Conservation (phyloP, 202 grass and related monocot species). For the Elaeis oleifera region DNA sequence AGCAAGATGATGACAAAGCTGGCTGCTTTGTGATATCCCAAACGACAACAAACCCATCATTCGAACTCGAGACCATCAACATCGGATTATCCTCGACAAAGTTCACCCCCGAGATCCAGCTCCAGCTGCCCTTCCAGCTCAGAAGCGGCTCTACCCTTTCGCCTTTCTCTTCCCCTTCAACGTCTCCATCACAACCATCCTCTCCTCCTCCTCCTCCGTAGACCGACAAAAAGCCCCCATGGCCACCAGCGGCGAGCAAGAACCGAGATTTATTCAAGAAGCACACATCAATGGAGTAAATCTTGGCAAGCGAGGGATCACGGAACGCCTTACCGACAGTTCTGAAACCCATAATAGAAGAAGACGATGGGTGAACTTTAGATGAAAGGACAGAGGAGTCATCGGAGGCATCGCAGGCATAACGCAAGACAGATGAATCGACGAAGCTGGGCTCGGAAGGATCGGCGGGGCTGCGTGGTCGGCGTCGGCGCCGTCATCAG, state of each 20-base stretch:
- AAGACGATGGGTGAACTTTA: not conserved
- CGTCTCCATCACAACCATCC: not conserved
- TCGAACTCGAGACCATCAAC: conserved; percentile 16
- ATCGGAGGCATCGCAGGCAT: not conserved
- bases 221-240: conserved; percentile 4
- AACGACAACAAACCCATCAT: conserved; percentile 4
- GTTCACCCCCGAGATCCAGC: conserved; percentile 11
- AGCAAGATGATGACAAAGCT: not conserved
- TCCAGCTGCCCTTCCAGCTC: conserved; percentile 10
- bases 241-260: conserved; percentile 1
- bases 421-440: not conserved
- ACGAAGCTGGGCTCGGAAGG: not conserved
- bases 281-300: conserved; percentile 11
- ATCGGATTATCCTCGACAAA: conserved; percentile 14
- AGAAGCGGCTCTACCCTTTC: not conserved
- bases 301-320: conserved; percentile 4
- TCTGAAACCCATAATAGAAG: not conserved
- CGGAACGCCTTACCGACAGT: conserved; percentile 2
- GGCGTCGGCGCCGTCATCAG: not conserved
- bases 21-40: conserved; percentile 7
- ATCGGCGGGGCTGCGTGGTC: not conserved
- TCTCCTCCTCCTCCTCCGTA: not conserved
- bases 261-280: not conserved
- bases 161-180: not conserved
- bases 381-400: not conserved